Evolutionary conservation across 2,329 filamentous ascomycete species (phyloP), one percentile per base, ranked within the genome.

Genomic region (Colletotrichum karsti): DNA sequence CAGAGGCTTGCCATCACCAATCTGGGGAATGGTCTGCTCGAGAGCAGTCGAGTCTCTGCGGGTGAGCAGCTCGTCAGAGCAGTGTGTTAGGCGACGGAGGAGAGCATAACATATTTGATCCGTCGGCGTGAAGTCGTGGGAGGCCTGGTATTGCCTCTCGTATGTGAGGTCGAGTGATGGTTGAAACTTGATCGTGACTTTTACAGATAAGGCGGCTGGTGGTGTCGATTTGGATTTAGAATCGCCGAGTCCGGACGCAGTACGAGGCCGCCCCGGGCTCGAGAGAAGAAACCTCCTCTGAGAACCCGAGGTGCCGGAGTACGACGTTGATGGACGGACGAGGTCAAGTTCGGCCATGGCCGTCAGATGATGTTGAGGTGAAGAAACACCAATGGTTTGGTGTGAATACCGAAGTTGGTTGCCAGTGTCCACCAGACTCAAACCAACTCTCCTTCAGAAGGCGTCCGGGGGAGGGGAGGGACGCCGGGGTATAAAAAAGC

Each of bases 51-150:
- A 81, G 73, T 88, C 86, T 69, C 81, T 83, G 64, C 86, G 82
- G 24, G 85, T 87, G 72, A 88, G 83, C 63, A 88, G 78, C 74
- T 88, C 86, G 42, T 82, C 75, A 65, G 81, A 83, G 77, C 84
- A 85, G 73, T 87, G 84, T 70, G 85, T 81, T 48, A 88, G 79
- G 41, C 84, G 84, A 28, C 81, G 80, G 12, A 87, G 73, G n/a
- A 88, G 74, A 2, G 81, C 84, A 39, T 82, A 79, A 72, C 83
- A 85, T 50, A 87, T 74, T n/a, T 81, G 78, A 63, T 84, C 81
- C 42, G 82, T 82, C 53, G 81, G 79, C 15, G 78, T 74, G 51
- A 88, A 80, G 35, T 72, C 74, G 3, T 79, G 73, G 2, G 86
- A 87, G 65, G 82, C 80, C 61, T 79, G 79, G 72, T 87, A 88